Conservation (phyloP, 257 asterid species). For the Anisodus acutangulus region DNA sequence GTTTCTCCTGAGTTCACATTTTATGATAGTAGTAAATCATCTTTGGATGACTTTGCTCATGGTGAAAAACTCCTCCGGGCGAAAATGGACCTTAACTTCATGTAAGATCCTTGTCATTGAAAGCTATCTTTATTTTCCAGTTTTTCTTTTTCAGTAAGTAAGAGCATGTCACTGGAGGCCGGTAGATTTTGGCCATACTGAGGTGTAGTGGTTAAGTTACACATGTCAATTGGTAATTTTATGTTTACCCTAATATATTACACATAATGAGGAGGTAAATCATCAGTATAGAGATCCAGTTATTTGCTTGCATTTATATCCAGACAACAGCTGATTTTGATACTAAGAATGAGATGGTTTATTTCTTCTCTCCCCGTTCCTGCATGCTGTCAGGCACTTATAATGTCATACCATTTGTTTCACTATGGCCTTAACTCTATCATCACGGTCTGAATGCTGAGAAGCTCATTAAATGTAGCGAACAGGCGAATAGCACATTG, state of each 20-base stretch:
- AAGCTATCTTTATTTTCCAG: conserved; percentile 10
- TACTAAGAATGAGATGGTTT: neutral
- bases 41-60: conserved; percentile 78
- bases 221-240: neutral
- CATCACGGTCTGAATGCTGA: neutral
- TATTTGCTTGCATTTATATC: conserved; percentile 8
- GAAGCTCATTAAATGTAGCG: conserved; percentile 7
- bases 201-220: neutral
- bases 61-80: conserved; percentile 99
- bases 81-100: conserved; percentile 92
- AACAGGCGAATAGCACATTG: neutral
- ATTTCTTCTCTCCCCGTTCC: neutral
- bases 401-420: conserved; percentile 15
- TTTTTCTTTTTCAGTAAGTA: neutral
- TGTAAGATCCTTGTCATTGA: conserved; percentile 60
- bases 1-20: conserved; percentile 97
- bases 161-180: neutral
- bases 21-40: conserved; percentile 85
- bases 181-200: neutral
- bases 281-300: neutral
- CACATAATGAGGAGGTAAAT: neutral
- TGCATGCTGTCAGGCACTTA: neutral
- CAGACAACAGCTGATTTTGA: conserved; percentile 2
- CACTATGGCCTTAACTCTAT: neutral
- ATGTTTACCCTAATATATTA: neutral